Evolutionary conservation across 2,329 filamentous ascomycete species (phyloP), one percentile per base, ranked within the genome.

Genomic region (Calycina marina): DNA sequence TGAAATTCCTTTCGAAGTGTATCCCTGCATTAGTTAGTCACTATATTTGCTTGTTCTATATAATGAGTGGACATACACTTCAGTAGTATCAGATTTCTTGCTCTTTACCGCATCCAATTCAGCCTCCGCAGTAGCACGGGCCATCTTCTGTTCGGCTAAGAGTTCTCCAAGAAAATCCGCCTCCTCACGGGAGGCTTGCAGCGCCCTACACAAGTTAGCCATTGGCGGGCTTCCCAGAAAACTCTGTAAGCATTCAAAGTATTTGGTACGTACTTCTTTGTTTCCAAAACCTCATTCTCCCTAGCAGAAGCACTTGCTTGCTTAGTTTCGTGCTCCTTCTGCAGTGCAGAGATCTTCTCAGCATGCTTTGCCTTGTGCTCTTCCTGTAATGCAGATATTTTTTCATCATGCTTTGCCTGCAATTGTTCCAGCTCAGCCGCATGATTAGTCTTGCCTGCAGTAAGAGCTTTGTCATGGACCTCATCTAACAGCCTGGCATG

Each of bases 401-500:
- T 38, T 41, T 66, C 57, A 2, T 63, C 62, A 41, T 74, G 69
- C 41, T 52, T 65, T 11, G 60, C 58, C 48, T 72, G 69, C 15
- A 75, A 52, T 6, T 61, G 47, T 24, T 73, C 62, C 2, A 75
- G 52, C 43, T 72, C 65, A 16, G 55, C 52, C 5, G 63, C 40
- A 28, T 66, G 61, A 14, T 61, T 51, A 17, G 67, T 60, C 38
- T 60, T 56, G 31, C 68, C 65, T 13, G 63, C 57, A 24, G 62
- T 61, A 13, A 49, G 46, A 11, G 62, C 60, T 30, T 56, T 58
- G 32, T 61, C 65, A 57, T 71, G 69, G 31, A 67, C 67, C 18
- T 54, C 54, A 50, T 73, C 67, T 6, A 77, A 48, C 45, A 69
- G 69, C 55, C 72, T 66, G 4, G 67, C 66, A 43, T 76, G 67